Conservation (phyloP, 2,329 filamentous ascomycete species). For the Hypoxylon sp. region DNA sequence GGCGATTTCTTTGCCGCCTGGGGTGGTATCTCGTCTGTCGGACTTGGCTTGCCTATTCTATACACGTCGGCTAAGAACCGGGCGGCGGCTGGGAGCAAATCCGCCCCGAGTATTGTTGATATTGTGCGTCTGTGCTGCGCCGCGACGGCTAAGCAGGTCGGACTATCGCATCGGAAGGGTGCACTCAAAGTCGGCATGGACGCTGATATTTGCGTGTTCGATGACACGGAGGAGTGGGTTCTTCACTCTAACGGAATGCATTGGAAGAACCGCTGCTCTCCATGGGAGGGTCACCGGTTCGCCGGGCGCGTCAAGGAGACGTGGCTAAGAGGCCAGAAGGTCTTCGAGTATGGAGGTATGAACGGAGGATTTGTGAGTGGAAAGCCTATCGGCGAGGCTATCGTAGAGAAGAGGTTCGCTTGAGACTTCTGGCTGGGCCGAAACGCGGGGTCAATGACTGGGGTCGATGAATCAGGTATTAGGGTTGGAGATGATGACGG, state of each 20-base stretch:
- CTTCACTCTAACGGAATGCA: constrained; percentile 85
- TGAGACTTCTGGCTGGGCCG: constrained; percentile 46
- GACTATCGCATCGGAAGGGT: constrained; percentile 85
- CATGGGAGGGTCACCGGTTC: constrained; percentile 87
- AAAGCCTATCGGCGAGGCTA: constrained; percentile 66
- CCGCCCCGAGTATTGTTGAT: constrained; percentile 74
- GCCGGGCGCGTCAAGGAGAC: constrained; percentile 86
- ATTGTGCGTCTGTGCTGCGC: constrained; percentile 88
- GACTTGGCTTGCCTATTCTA: constrained; percentile 90
- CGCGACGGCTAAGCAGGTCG: constrained; percentile 91
- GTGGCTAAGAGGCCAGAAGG: constrained; percentile 81
- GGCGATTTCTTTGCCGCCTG: constrained; percentile 97
- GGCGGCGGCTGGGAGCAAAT: constrained; percentile 61
- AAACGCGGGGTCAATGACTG: background rate
- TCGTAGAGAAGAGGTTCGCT: constrained; percentile 71
- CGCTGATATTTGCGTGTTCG: constrained; percentile 92
- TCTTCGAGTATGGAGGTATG: constrained; percentile 77
- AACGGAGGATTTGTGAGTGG: constrained; percentile 66
- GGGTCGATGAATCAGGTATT: background rate
- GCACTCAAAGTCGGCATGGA: constrained; percentile 85
- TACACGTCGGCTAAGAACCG: constrained; percentile 81
- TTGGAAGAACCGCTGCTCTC: constrained; percentile 93
- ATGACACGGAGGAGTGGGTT: constrained; percentile 83
- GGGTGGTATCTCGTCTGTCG: constrained; percentile 96
- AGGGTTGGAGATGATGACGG: constrained; percentile 13